These are phyloP conservation scores for Golovinomyces cichoracearum DNA, from an alignment of 2,329 filamentous ascomycete species.

Conservation along the genomic window DNA sequence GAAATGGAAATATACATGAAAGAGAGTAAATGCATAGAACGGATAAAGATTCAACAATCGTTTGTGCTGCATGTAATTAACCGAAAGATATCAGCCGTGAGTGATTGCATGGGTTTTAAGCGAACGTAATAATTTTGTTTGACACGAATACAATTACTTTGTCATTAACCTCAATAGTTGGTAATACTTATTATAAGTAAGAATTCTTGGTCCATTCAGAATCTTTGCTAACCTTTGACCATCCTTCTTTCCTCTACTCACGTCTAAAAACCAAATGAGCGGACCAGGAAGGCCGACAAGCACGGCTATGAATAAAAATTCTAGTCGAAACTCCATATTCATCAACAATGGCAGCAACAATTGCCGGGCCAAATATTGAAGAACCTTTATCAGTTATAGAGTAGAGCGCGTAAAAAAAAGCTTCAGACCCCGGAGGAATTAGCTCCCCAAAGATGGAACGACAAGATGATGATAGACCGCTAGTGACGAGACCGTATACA, in stretches of 20 bases:
- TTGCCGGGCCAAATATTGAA: conserved; percentile 75
- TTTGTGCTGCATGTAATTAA: too few relatives aligned
- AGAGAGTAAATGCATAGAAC: too few relatives aligned
- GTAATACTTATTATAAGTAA: too few relatives aligned
- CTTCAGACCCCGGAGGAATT: conserved; percentile 80
- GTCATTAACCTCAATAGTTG: too few relatives aligned
- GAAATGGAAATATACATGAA: too few relatives aligned
- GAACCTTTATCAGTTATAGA: conserved; percentile 95
- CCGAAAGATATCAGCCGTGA: too few relatives aligned
- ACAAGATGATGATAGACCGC: conserved; percentile 79
- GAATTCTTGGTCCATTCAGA: conserved; percentile 26
- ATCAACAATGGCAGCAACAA: conserved; percentile 83
- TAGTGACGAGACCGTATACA: conserved; percentile 78
- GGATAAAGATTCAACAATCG: too few relatives aligned
- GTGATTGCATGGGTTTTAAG: too few relatives aligned
- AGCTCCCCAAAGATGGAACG: conserved; percentile 78
- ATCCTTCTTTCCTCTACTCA: conserved; percentile 49
- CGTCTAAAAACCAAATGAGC: conserved; percentile 61
- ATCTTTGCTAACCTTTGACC: conserved; percentile 35
- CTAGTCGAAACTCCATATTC: conserved; percentile 52
- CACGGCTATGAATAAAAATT: conserved; percentile 73
- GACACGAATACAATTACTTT: too few relatives aligned
- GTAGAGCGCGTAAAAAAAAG: conserved; percentile 65
- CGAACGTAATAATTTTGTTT: too few relatives aligned
- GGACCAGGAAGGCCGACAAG: conserved; percentile 69